Conservation (phyloP, 176 grass and related monocot genomes). For the Neostapfia colusana region DNA sequence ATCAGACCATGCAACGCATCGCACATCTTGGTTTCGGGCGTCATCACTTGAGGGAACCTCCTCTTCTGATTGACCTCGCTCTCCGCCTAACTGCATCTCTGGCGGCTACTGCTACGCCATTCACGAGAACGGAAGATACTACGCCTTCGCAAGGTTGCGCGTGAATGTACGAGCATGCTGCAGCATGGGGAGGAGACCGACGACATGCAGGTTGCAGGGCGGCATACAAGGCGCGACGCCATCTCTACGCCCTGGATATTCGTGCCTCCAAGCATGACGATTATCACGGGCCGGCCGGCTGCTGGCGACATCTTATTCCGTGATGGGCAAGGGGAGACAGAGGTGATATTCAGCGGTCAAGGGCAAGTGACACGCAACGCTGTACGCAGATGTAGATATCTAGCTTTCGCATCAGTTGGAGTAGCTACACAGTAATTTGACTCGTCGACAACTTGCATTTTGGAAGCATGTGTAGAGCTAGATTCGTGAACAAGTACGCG, state of each 20-base stretch:
- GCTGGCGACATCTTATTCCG: constrained; percentile 27
- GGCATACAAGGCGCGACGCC: not conserved
- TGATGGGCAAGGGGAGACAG: not conserved
- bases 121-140: not conserved
- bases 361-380: not conserved
- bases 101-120: not conserved
- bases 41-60: not conserved
- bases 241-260: not conserved
- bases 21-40: not conserved
- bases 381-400: not conserved
- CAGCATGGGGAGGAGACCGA: not conserved
- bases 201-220: not conserved
- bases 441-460: not conserved
- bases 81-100: not conserved
- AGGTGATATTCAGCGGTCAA: constrained; percentile 1
- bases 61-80: not conserved
- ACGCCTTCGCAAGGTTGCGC: not conserved
- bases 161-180: not conserved
- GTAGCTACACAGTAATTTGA: not conserved
- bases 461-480: not conserved
- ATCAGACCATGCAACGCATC: too few relatives aligned
- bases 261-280: not conserved
- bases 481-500: not conserved
- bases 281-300: not conserved
- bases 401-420: not conserved